Evolutionary conservation across 805 yeast genomes (phyloP).

Genomic region (Saccharomycopsis oosterbeekiorum): DNA sequence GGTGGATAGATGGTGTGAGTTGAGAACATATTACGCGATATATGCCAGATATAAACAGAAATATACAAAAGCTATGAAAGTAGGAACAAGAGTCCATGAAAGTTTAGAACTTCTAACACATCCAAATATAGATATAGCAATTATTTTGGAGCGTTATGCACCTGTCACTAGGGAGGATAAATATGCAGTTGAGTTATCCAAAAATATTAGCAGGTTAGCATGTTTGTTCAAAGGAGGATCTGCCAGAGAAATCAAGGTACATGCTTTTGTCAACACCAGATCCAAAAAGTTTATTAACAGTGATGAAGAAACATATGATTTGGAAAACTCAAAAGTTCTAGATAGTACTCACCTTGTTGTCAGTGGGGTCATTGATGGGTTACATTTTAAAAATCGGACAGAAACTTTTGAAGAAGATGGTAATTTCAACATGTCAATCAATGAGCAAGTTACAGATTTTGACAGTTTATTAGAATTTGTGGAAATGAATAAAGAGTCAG

Average conservation of each 20-base stretch:
- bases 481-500: slow-evolving; percentile 17
- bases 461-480: slow-evolving; percentile 17
- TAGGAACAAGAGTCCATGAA: slow-evolving; percentile 41
- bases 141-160: not conserved
- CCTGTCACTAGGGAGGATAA: slow-evolving; percentile 22
- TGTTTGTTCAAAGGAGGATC: slow-evolving; percentile 37
- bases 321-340: not conserved
- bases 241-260: slow-evolving; percentile 55
- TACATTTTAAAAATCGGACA: not conserved
- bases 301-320: not conserved
- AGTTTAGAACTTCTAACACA: slow-evolving; percentile 40
- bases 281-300: not conserved
- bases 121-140: slow-evolving; percentile 22
- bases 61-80: slow-evolving; percentile 32
- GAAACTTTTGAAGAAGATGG: slow-evolving; percentile 1
- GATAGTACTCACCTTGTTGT: slow-evolving; percentile 32
- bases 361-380: slow-evolving; percentile 56
- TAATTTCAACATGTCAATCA: slow-evolving; percentile 20
- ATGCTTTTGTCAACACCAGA: slow-evolving; percentile 36
- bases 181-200: slow-evolving; percentile 31
- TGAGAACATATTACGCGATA: slow-evolving; percentile 41
- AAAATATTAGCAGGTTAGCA: slow-evolving; percentile 33
- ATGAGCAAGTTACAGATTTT: slow-evolving; percentile 19
- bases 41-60: slow-evolving; percentile 29
- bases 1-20: slow-evolving; percentile 61